Evolutionary conservation across 2,329 filamentous ascomycete genomes (phyloP), one percentile per base, ranked within the genome.

Genomic region (Microsporum audouinii): DNA sequence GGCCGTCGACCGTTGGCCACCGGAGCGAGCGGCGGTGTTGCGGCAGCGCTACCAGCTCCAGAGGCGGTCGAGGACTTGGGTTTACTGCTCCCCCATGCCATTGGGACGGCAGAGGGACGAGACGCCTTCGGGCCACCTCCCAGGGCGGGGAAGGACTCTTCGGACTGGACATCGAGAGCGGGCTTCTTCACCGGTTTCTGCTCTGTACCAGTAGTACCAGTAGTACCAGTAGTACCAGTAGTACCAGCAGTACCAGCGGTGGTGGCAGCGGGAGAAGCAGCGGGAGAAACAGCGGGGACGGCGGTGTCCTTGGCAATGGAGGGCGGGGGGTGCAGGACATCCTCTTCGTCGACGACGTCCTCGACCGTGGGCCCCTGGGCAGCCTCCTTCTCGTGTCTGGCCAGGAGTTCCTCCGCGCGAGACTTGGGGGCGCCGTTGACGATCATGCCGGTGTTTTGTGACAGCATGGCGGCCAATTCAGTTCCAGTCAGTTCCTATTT

Each of bases 131-230:
- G 79, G 5, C 76, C 82, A 64, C 83, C 81, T 60, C 91, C 92
- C 55, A 99, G 83, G 68, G 91, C 86, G n/a, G 94, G 94, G 81
- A 99, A 99, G 63, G 89, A 79, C 75, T 97, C 91, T 71, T 95
- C 88, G 17, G 89, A 95, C 70, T 89, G 83, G 23, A 89, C 91
- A 74, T 97, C 89, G 64, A 96, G 38, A 36, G 71, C 70, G 31
- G 71, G 63, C 61, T 82, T 78, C 39, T 79, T 63, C 34, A 60
- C 63, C 3, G 69, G 56, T 86, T 86, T 71, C 88, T 84, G 78
- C 31, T 27, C 34, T 5, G 90, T 59, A 82, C 84, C 60, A 73
- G 75, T 74, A 78, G 79, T 55, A 77, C 76, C 60, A 80, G 75
- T 59, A 77, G 76, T 65, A 72, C 17, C 17, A 36, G 34, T 2